Conservation (phyloP, 768 basidiomycete species). For the Tricholoma hemisulphureum region DNA sequence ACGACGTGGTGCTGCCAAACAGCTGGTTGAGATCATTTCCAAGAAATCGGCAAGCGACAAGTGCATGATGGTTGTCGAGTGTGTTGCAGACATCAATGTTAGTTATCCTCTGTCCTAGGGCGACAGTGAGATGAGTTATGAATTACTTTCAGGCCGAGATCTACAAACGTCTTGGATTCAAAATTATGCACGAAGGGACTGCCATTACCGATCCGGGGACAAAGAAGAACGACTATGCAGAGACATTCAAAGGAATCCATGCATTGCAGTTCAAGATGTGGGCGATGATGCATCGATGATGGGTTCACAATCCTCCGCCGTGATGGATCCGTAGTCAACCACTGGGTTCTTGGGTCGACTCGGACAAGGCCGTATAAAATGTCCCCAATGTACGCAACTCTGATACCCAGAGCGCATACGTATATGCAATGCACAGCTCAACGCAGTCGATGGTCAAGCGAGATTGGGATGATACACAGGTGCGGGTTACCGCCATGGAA, state of each 20-base stretch:
- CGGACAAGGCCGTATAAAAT: too few relatives aligned
- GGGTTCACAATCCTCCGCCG: not conserved
- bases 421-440: too few relatives aligned
- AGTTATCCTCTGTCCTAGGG: not conserved
- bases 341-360: too few relatives aligned
- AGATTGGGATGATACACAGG: too few relatives aligned
- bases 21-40: slow-evolving; percentile 3
- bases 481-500: too few relatives aligned
- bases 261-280: not conserved
- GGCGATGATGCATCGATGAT: too few relatives aligned
- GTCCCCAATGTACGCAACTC: too few relatives aligned
- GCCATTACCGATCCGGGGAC: not conserved
- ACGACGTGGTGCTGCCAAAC: slow-evolving; percentile 7
- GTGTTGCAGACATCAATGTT: not conserved
- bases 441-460: too few relatives aligned
- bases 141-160: not conserved
- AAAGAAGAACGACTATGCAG: not conserved
- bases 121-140: not conserved
- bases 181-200: not conserved
- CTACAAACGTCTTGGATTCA: not conserved
- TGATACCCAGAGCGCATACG: too few relatives aligned
- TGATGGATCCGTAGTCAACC: too few relatives aligned
- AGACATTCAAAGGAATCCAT: not conserved
- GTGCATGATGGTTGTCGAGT: not conserved
- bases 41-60: not conserved